Base-by-base conservation (phyloP, 176 grass and related monocot genomes). In the Rhynchospora pubera region DNA sequence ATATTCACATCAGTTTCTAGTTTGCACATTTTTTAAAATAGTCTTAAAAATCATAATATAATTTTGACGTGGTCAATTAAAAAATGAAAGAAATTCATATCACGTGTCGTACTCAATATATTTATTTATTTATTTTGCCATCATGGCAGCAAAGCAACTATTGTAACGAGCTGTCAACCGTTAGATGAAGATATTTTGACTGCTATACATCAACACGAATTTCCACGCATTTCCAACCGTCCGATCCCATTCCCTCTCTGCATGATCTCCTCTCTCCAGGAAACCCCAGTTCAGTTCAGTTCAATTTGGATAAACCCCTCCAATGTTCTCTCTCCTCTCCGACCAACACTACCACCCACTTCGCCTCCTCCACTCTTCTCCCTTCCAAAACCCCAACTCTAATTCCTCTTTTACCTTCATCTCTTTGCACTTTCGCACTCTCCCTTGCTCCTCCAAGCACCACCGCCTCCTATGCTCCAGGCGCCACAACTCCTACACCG, bases 401-500 rank as follows among this genome's bases (percentile, higher is more conserved):
- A 84, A 30, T 21, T 56, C 18, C 9, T 0, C 22, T 23, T 12
- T 9, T 62, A 16, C 64, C 22, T 43, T 83, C 51, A 16, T 56
- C 39, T 4, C 34, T 26, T 14, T 51, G 6, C 58, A 81, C 9
- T 62, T 32, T 63, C 9, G 52, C 56, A 18, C 68, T 78, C 86
- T 66, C 32, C 56, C 44, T 5, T 55, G 19, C 57, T 62, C n/a
- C n/a, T n/a, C 71, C 62, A 57, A n/a, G 12, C 47, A 18, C 43
- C 55, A 57, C 15, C 11, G 44, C 30, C 46, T 62, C 15, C 10
- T 50, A 12, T 46, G 57, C 26, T 59, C 16, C 23, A 5, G 60
- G 51, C 2, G 18, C 57, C 28, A 80, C 77, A 14, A 55, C 55
- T 79, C 79, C 18, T 74, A 82, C 65, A 87, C 92, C 48, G 87